Evolutionary conservation across 108 stramenopile genomes (phyloP).

Genomic region (Phaeodactylum tricornutum): DNA sequence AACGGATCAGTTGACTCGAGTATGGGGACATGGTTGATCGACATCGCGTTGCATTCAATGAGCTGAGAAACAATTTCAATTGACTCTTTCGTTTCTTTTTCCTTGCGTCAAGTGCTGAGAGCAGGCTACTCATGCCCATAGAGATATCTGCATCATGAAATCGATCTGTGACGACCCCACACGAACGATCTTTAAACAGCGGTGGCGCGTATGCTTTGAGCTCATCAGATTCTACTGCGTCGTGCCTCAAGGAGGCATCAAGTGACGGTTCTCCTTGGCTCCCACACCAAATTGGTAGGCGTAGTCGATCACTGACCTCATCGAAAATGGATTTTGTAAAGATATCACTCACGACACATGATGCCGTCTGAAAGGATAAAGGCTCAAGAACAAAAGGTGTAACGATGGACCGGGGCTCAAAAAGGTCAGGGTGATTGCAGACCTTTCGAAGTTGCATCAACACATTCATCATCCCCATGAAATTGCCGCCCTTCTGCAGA

Average conservation of each 20-base stretch:
- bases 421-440: conserved; percentile 99
- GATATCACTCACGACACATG: conserved; percentile 25
- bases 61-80: conserved; percentile 37
- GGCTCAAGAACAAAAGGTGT: conserved; percentile 83
- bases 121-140: no score
- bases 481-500: conserved; percentile 77
- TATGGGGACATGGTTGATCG: conserved; percentile 25
- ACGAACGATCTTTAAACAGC: background rate
- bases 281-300: conserved; percentile 50
- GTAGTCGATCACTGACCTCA: conserved; percentile 23
- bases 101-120: no score
- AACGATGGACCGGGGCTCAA: conserved; percentile 89
- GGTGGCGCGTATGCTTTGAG: conserved; percentile 5
- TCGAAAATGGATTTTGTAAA: conserved; percentile 21
- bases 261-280: conserved; percentile 37
- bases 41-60: conserved; percentile 47
- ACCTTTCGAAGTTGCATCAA: conserved; percentile 99
- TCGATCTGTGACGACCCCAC: no score
- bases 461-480: conserved; percentile 99
- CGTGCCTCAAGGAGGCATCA: conserved; percentile 23
- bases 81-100: no score
- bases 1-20: background rate
- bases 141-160: no score
- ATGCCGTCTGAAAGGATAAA: conserved; percentile 33
- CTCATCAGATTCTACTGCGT: conserved; percentile 27